phyloP scores from a whole-genome alignment of 495 filamentous ascomycete species.

The Daldinia loculata region DNA sequence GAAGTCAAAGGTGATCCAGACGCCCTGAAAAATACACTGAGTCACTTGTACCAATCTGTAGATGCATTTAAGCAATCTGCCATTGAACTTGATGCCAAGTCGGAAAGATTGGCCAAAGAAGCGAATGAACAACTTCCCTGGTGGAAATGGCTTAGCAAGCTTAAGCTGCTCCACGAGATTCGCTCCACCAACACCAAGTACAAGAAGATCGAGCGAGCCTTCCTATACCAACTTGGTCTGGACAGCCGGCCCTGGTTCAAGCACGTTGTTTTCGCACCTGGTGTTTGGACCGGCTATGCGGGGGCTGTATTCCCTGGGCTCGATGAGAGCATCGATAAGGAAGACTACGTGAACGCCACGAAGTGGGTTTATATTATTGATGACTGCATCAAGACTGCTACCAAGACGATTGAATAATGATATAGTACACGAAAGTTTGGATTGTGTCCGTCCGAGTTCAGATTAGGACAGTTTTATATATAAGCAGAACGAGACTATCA shows the following conservation, averaged over 20 bases:
- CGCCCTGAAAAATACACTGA: constrained; percentile 60
- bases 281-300: constrained; percentile 88
- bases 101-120: constrained; percentile 70
- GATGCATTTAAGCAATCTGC: constrained; percentile 66
- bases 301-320: constrained; percentile 86
- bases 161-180: constrained; percentile 68
- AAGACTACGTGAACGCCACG: constrained; percentile 76
- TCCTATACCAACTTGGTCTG: constrained; percentile 81
- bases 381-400: constrained; percentile 68
- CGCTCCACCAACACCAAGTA: constrained; percentile 73
- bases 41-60: constrained; percentile 55
- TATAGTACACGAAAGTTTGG: neutral
- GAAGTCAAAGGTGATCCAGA: constrained; percentile 62
- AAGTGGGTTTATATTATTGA: constrained; percentile 85
- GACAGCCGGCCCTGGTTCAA: constrained; percentile 91
- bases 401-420: constrained; percentile 53
- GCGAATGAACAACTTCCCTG: constrained; percentile 75
- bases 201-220: constrained; percentile 80
- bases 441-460: neutral
- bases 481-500: neutral
- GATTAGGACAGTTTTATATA: constrained; percentile 1
- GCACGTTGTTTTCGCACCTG: constrained; percentile 89
- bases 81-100: constrained; percentile 64
- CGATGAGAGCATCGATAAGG: constrained; percentile 80
- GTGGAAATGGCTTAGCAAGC: constrained; percentile 79